Evolutionary conservation across 306 rosid genomes (phyloP), one percentile per base, ranked within the genome.

Genomic region (Ochetophila trinervis): DNA sequence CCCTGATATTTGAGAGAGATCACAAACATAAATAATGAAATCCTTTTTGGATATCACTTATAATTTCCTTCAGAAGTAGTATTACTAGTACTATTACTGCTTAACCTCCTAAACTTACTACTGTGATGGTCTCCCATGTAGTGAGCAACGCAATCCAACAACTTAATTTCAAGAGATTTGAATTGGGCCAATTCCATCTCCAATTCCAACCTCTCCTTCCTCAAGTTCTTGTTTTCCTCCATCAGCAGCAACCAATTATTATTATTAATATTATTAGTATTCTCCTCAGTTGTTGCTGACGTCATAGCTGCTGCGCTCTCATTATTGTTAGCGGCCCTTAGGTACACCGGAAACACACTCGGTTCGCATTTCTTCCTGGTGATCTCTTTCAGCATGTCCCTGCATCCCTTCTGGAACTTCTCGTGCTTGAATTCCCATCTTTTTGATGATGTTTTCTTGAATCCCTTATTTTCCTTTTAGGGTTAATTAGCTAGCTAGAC

Each of bases 351-450:
- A 66, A 91, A 91, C 6, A 85, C 80, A 19, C 97, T 88, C 8
- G 97, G 86, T 72, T 84, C 97, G 18, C 97, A 81, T 76, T 81
- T 91, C 76, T 91, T 91, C 51, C 97, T 72, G 0, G 74, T 82
- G 69, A 91, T 91, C 78, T 82, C 89, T 20, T 22, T 73, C 12
- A 91, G 69, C 86, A 75, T 60, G 0, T 83, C 65, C 82, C 55
- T 81, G 50, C 83, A 58, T 1, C 96, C 94, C 47, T 77, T 88
- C 60, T 76, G 82, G 60, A 91, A 91, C 76, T 86, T 88, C 74
- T 91, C 91, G 48, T 91, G 97, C 86, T 86, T 81, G 82, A 91
- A 91, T 63, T 91, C 94, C 97, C 97, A 91, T 73, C 78, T 75
- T 66, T 86, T 86, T 0, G 93, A 73, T 55, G 97, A 88, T 54